Evolutionary conservation across 352 stramenopile species (phyloP).

Genomic region (Globisporangium orthogonon): DNA sequence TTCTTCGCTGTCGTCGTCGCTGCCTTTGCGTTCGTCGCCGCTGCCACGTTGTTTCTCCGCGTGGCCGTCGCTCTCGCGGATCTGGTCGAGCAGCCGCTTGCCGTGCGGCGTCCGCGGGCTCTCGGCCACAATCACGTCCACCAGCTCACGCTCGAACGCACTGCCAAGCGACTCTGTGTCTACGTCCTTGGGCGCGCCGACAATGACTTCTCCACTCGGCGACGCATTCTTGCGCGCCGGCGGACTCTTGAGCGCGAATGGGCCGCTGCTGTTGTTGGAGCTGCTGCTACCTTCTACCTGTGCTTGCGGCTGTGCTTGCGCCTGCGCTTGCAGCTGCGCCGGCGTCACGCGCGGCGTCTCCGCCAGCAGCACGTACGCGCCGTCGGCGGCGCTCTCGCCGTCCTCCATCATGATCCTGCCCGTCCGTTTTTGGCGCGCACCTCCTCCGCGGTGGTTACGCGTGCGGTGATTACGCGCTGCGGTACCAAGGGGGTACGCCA

Average conservation of each 20-base stretch:
- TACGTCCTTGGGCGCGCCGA: background rate
- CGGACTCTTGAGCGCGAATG: slow-evolving; percentile 9
- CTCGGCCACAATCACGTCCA: slow-evolving; percentile 16
- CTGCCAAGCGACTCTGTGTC: background rate
- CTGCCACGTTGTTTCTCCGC: background rate
- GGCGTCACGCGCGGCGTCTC: slow-evolving; percentile 5
- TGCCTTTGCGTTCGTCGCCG: background rate
- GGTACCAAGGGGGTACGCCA: no score
- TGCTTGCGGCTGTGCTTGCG: background rate
- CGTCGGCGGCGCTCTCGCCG: slow-evolving; percentile 9
- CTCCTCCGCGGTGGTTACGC: no score
- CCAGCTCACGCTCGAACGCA: slow-evolving; percentile 12
- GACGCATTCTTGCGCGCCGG: slow-evolving; percentile 2
- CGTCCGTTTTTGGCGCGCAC: no score
- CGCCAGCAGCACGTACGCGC: slow-evolving; percentile 14
- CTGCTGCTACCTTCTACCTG: background rate
- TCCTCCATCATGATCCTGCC: background rate
- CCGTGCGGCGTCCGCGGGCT: slow-evolving; percentile 1
- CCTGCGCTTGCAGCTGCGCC: background rate
- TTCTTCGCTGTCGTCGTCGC: background rate
- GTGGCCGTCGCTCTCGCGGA: background rate
- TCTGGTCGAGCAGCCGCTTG: slow-evolving; percentile 9
- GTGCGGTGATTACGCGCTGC: no score
- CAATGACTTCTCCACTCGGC: no score
- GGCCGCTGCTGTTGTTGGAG: background rate